phyloP scores from a whole-genome alignment of 768 basidiomycete species.

The Exsudoporus frostii region DNA sequence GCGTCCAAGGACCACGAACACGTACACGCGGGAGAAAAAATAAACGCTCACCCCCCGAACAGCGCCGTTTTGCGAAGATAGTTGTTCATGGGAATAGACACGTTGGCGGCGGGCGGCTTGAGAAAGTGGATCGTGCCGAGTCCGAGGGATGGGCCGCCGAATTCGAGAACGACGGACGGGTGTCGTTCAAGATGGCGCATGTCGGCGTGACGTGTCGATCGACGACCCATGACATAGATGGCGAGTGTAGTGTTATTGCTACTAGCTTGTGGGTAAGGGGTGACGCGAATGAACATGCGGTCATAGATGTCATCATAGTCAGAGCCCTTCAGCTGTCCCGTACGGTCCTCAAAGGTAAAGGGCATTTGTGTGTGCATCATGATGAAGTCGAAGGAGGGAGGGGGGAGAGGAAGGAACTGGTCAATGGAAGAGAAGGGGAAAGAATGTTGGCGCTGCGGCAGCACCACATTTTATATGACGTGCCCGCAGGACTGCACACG shows the following conservation, averaged over 20 bases:
- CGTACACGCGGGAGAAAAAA: conserved; percentile 5
- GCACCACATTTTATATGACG: conserved; percentile 19
- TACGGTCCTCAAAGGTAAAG: conserved; percentile 66
- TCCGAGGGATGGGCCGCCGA: conserved; percentile 46
- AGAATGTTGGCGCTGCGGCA: conserved; percentile 1
- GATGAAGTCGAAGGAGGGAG: conserved; percentile 20
- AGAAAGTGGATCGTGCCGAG: conserved; percentile 60
- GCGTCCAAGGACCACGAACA: not conserved
- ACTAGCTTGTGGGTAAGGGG: conserved; percentile 41
- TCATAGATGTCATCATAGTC: conserved; percentile 82
- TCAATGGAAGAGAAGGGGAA: not conserved
- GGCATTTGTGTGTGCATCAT: conserved; percentile 38
- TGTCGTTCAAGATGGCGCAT: conserved; percentile 48
- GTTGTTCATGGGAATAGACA: conserved; percentile 55
- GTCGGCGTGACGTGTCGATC: conserved; percentile 59
- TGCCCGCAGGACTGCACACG: conserved; percentile 18
- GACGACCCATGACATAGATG: conserved; percentile 65
- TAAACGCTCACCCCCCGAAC: conserved; percentile 55
- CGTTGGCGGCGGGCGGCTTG: conserved; percentile 35
- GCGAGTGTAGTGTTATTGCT: conserved; percentile 38
- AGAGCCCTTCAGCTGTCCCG: conserved; percentile 48
- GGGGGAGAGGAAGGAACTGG: conserved; percentile 9
- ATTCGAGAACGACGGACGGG: conserved; percentile 59
- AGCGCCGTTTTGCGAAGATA: conserved; percentile 63
- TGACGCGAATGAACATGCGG: conserved; percentile 64